Evolutionary conservation across 2,329 filamentous ascomycete genomes (phyloP), one percentile per base, ranked within the genome.

Genomic region (Aspergillus quadricinctus): DNA sequence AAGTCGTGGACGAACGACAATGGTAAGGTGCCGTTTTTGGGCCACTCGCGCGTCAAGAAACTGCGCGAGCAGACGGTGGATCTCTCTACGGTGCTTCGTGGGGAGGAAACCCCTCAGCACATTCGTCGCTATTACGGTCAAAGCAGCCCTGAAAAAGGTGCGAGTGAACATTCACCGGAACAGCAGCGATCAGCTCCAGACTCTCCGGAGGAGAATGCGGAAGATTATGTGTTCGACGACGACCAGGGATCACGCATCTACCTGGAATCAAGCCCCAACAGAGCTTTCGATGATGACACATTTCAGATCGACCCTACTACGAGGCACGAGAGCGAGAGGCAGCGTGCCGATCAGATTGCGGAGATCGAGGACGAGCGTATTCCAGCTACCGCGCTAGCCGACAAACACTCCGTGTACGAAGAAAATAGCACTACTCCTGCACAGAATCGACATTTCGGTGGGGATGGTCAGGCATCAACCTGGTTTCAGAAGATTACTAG

Each of bases 401-500:
- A 64, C 45, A 56, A 52, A 25, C 54, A 53, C 27, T 54, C 58
- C 49, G 52, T 41, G 23, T 56, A 63, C 41, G 58, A 56, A 49
- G 49, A 61, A 46, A 51, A 59, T 21, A 52, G 60, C 25, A 55
- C 61, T 25, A 72, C 69, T 35, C 69, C 69, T 21, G 55, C 60
- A 27, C 60, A 50, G 50, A 43, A 57, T 46, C 63, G 49, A 25
- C 60, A 56, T 21, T 50, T 56, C 21, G 59, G 53, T 43, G 57
- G 43, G 35, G 58, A 63, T 37, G 60, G 50, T n/a, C 66, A 61
- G 53, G 64, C 65, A 52, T 69, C 71, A 59, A 71, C 72, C 56
- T 76, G 72, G 74, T 73, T 74, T 51, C 65, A 68, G 53, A 69
- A 58, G 57, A 67, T 73, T 23, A 68, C 68, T 25, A 71, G 62